Evolutionary conservation across 805 yeast species (phyloP), one percentile per base, ranked within the genome.

Genomic region (Brettanomyces anomalus): DNA sequence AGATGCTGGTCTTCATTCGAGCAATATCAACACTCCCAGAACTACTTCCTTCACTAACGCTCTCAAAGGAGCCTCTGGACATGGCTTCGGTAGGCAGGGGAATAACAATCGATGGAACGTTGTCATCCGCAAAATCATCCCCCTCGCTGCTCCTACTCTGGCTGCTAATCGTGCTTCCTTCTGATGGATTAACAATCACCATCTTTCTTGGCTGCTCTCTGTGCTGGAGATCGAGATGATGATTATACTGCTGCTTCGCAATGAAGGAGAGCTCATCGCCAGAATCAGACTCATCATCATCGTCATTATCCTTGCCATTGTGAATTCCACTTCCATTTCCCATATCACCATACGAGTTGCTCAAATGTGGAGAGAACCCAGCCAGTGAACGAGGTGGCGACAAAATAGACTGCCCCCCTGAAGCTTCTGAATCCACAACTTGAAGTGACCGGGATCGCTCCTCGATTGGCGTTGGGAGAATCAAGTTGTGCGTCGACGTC

Each of bases 241-340:
- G 46, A 24, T 52, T 54, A 39, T 51, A 50, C 5, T 68, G 66
- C 2, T 68, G 57, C 39, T 58, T 54, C 11, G 36, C 41, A 5
- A 32, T 28, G 17, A 39, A 39, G 7, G 41, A 32, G n/a, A 39
- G 24, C 28, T 39, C 28, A 32, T 26, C 40, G 6, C 26, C 40
- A n/a, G 28, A 24, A 11, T 24, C 28, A 7, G 28, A 24, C 28
- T 11, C 28, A 11, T 24, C 10, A n/a, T n/a, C 42, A 19, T 33
- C 38, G 30, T 19, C 37, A 33, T 13, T 32, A 26, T 38, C 24
- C 18, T 28, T 33, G 13, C 16, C 18, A 15, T 30, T 19, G 16
- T 33, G 13, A 28, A 35, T 35, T 14, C 26, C 37, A 18, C 26
- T 14, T 18, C 11, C 19, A 35, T 35, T 35, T 8, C 15, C 21